Base-by-base conservation (phyloP, 768 basidiomycete genomes). In the Leccinum uliginosum region DNA sequence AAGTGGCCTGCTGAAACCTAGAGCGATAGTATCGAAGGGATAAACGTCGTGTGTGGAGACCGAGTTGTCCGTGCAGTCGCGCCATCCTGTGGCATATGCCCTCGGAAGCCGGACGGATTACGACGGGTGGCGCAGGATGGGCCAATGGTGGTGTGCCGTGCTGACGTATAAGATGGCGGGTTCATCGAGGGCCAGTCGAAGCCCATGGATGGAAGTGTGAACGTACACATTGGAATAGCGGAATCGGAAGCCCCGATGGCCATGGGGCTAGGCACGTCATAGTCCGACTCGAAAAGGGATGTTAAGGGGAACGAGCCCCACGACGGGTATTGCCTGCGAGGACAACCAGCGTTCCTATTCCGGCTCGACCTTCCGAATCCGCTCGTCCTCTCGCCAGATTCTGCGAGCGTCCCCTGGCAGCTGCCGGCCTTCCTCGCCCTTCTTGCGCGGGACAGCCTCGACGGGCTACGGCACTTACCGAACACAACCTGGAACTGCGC, bases 161-260 rank as follows among this genome's bases (percentile, higher is more conserved):
- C 54, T 59, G 59, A 54, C 46, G 53, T 56, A 51, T 51, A 19
- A 43, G 40, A 19, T 46, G 64, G 43, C 56, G 49, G 34, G 53
- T 43, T 54, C 52, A 40, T 66, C 59, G 56, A 65, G 53, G 64
- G 61, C 48, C 59, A 54, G 58, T 67, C 51, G 64, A 67, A 67
- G 67, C 21, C n/a, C n/a, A 12, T 27, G 30, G 55, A 14, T 29
- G 30, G 55, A 65, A 62, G 60, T 45, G 43, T 15, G 44, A 52
- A 27, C 2, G 43, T 24, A 30, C 44, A 58, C 54, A 34, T 53
- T 65, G 52, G 60, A 50, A 62, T 29, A 67, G 51, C 67, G 67
- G 67, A 63, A 58, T 59, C 67, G 67, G 65, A 67, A 69, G 59
- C 7, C 60, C 67, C 67, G 67, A 67, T 67, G 62, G 60, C 53